Evolutionary conservation across 768 basidiomycete species (phyloP).

Genomic region (Thelephora ganbajun): DNA sequence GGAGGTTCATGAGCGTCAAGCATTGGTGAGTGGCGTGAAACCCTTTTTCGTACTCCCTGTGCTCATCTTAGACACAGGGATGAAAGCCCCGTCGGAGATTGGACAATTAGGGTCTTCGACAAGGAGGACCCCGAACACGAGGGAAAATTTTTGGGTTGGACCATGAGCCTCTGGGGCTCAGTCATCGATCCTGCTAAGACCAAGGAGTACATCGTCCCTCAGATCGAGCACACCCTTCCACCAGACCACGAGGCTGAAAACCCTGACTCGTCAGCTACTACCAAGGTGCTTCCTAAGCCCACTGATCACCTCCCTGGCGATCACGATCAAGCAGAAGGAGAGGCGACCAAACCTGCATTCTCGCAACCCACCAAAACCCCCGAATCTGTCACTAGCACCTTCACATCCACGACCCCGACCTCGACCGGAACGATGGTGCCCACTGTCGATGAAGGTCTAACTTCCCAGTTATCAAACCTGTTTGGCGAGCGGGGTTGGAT

Average conservation of each 20-base stretch:
- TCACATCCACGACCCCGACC: slow-evolving; percentile 4
- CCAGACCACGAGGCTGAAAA: slow-evolving; percentile 21
- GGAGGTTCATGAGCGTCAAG: slow-evolving; percentile 98
- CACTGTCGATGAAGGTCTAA: slow-evolving; percentile 75
- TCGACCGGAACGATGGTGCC: slow-evolving; percentile 29
- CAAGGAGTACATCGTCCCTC: slow-evolving; percentile 45
- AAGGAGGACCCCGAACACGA: slow-evolving; percentile 43
- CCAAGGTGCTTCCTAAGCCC: slow-evolving; percentile 67
- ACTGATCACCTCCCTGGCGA: slow-evolving; percentile 81
- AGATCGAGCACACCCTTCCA: slow-evolving; percentile 33
- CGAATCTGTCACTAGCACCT: slow-evolving; percentile 7
- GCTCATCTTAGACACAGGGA: slow-evolving; percentile 44
- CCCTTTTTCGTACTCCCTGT: neutral
- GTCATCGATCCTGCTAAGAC: slow-evolving; percentile 58
- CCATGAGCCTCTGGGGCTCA: slow-evolving; percentile 85
- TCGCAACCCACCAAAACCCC: slow-evolving; percentile 10
- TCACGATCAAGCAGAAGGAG: slow-evolving; percentile 67
- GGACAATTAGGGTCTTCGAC: slow-evolving; percentile 83
- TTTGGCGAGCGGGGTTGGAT: slow-evolving; percentile 78
- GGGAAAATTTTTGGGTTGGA: slow-evolving; percentile 77
- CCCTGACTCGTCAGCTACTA: slow-evolving; percentile 23
- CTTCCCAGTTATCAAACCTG: slow-evolving; percentile 62
- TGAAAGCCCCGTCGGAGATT: slow-evolving; percentile 79
- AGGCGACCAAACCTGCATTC: slow-evolving; percentile 68
- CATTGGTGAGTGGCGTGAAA: slow-evolving; percentile 59